Percentiles rank a stretch among this genome's conserved stretches.
These are phyloP conservation scores for Cladosporium sp. DNA, from an alignment of 2,329 filamentous ascomycete genomes.

Conservation along the genomic window DNA sequence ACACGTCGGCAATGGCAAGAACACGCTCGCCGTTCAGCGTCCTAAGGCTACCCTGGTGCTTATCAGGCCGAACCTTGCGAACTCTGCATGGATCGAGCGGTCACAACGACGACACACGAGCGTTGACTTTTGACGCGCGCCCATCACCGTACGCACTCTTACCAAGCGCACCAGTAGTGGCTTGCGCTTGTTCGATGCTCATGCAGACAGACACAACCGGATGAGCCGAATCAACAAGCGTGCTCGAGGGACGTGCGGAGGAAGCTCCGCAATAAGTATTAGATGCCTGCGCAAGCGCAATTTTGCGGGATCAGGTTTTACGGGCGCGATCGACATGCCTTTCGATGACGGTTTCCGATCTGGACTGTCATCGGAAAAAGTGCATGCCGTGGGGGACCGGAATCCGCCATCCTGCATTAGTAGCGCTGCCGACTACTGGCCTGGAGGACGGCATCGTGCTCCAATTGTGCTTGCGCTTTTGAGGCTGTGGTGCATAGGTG, in stretches of 20 bases:
- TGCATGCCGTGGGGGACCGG: background rate
- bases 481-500: too few relatives aligned
- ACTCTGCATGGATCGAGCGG: background rate
- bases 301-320: background rate
- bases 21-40: background rate
- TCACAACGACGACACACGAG: slow-evolving; percentile 1
- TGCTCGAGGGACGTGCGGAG: background rate
- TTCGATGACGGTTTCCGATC: background rate
- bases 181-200: background rate
- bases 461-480: too few relatives aligned
- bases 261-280: background rate
- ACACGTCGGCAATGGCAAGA: background rate
- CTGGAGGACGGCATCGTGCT: too few relatives aligned
- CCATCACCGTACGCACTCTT: background rate
- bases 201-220: background rate
- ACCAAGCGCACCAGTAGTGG: background rate
- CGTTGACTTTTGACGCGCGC: background rate
- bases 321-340: background rate
- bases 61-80: background rate
- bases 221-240: background rate
- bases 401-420: background rate
- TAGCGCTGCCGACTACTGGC: background rate
- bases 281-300: background rate
- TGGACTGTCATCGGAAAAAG: background rate
- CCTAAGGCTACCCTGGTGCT: background rate